phyloP scores from a whole-genome alignment of 2,329 filamentous ascomycete species.

The Fusarium tanahbumbuense region DNA sequence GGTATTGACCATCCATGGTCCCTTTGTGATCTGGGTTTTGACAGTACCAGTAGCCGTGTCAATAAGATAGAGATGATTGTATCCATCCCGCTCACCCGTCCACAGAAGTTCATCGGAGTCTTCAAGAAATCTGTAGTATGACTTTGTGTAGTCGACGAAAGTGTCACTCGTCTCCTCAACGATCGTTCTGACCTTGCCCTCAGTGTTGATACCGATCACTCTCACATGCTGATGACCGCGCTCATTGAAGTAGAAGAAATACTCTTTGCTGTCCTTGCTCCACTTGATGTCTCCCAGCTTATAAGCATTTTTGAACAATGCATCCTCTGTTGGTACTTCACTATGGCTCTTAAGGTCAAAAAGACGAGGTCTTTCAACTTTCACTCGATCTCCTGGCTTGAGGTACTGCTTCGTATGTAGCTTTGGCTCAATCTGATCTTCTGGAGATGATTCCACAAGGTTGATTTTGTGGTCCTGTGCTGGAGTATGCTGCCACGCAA shows the following conservation, averaged over 20 bases:
- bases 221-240: constrained; percentile 44
- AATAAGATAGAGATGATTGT: constrained; percentile 47
- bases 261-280: constrained; percentile 40
- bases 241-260: constrained; percentile 47
- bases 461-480: constrained; percentile 30
- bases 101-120: constrained; percentile 44
- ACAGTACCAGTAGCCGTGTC: constrained; percentile 25
- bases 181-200: constrained; percentile 35
- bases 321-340: constrained; percentile 40
- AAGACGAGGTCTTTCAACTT: constrained; percentile 42
- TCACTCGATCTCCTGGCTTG: constrained; percentile 45
- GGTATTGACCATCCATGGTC: constrained; percentile 42
- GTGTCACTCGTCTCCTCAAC: constrained; percentile 45
- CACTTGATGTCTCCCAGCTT: constrained; percentile 39
- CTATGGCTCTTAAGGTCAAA: constrained; percentile 35
- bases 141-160: constrained; percentile 44
- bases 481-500: constrained; percentile 44
- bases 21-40: constrained; percentile 45
- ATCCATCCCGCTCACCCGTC: constrained; percentile 47
- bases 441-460: constrained; percentile 44
- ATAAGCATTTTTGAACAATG: constrained; percentile 43
- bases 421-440: constrained; percentile 47
- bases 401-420: constrained; percentile 38
- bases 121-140: constrained; percentile 15
- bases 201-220: constrained; percentile 27